Percentiles rank a stretch among this genome's conserved stretches.
Evolutionary conservation across 2,329 filamentous ascomycete genomes (phyloP).

Genomic region (Aspergillus caelatus): DNA sequence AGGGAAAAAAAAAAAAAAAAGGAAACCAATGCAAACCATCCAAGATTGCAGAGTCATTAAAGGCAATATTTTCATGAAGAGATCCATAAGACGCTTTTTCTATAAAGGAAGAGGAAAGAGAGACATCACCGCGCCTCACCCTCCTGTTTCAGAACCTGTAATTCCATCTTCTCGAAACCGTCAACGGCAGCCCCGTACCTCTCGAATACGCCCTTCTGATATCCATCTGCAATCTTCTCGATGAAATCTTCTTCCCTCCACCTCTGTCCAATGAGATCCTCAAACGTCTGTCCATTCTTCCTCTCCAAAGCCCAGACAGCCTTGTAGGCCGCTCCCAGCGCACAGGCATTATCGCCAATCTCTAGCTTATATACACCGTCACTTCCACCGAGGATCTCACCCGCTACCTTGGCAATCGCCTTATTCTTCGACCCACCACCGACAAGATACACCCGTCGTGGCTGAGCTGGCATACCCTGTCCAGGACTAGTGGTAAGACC

Average conservation of each 20-base stretch:
- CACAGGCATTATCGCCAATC: constrained; percentile 93
- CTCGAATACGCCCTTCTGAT: constrained; percentile 72
- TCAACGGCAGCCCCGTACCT: constrained; percentile 75
- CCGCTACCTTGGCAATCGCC: constrained; percentile 81
- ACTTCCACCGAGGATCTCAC: constrained; percentile 82
- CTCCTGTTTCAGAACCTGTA: constrained; percentile 57
- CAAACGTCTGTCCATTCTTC: constrained; percentile 71
- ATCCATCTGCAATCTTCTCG: constrained; percentile 80
- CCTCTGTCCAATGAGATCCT: constrained; percentile 78
- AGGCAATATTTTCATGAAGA: neutral
- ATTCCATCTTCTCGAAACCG: constrained; percentile 78
- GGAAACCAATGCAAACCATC: neutral
- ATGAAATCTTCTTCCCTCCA: constrained; percentile 88
- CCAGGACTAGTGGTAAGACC: constrained; percentile 68
- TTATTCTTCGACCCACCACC: constrained; percentile 89
- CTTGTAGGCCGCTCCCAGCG: constrained; percentile 91
- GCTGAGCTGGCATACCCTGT: constrained; percentile 72
- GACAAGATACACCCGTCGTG: constrained; percentile 88
- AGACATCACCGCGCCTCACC: neutral
- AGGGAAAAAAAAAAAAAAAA: neutral
- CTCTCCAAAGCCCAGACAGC: constrained; percentile 89
- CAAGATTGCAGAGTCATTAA: neutral
- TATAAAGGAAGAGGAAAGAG: neutral
- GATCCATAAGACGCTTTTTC: neutral
- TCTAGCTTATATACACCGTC: constrained; percentile 94